These are phyloP conservation scores for Anacardium occidentale DNA, from an alignment of 345 rosid genomes.

Conservation along the genomic window DNA sequence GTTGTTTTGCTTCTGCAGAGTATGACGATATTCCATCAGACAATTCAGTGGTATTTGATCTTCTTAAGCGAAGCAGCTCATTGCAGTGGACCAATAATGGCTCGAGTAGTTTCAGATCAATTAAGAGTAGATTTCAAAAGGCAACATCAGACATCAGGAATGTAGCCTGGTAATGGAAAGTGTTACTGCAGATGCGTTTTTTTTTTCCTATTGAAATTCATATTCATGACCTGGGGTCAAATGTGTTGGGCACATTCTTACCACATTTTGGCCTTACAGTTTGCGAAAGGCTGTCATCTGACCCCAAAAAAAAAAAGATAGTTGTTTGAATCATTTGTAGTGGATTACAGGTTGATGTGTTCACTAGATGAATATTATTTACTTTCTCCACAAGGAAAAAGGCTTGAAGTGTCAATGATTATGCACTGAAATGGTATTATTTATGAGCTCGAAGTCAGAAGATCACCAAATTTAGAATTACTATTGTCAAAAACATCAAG, in stretches of 20 bases:
- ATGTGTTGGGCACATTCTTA: background rate
- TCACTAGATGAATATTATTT: background rate
- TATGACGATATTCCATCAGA: slow-evolving; percentile 56
- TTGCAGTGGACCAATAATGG: slow-evolving; percentile 61
- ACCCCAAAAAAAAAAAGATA: background rate
- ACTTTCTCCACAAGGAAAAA: background rate
- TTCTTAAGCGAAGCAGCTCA: slow-evolving; percentile 68
- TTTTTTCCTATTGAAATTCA: background rate
- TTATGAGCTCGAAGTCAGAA: too few species aligned
- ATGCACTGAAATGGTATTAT: too few species aligned
- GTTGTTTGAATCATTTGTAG: background rate
- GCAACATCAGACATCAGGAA: slow-evolving; percentile 76
- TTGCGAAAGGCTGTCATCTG: background rate
- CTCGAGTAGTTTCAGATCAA: slow-evolving; percentile 56
- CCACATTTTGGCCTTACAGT: background rate
- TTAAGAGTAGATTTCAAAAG: slow-evolving; percentile 77
- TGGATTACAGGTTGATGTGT: background rate
- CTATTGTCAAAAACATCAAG: too few species aligned
- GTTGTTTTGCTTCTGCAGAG: slow-evolving; percentile 41
- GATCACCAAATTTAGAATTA: too few species aligned
- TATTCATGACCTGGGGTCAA: background rate
- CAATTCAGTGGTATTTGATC: slow-evolving; percentile 50
- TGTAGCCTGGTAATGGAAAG: slow-evolving; percentile 45
- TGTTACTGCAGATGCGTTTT: background rate
- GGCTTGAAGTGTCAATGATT: too few species aligned